These are phyloP conservation scores for Pythium biforme DNA, from an alignment of 352 stramenopile species.

Conservation along the genomic window DNA sequence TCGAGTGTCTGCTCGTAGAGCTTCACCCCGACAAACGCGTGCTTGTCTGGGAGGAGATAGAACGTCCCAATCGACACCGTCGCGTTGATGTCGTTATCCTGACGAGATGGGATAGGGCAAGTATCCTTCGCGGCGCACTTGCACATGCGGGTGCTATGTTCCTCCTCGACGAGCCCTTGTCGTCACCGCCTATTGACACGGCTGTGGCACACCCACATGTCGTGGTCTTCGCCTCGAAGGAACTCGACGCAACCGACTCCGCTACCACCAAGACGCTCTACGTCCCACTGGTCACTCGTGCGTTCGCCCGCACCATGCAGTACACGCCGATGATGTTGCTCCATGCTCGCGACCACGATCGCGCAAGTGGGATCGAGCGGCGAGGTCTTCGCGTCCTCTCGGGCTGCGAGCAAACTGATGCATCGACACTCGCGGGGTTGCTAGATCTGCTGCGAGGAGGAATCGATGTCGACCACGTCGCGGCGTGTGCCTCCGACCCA, in stretches of 20 bases:
- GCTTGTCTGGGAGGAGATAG: slow-evolving; percentile 22
- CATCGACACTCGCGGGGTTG: not conserved
- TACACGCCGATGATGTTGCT: not conserved
- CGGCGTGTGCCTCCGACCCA: too few species aligned
- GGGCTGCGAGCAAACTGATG: not conserved
- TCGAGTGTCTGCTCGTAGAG: slow-evolving; percentile 32
- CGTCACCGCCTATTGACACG: too few species aligned
- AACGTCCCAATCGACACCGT: not conserved
- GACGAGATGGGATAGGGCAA: not conserved
- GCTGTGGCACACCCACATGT: not conserved
- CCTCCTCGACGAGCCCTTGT: not conserved
- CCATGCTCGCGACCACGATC: not conserved
- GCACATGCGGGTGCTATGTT: not conserved
- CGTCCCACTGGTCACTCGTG: not conserved
- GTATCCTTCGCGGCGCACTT: too few species aligned
- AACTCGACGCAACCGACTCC: too few species aligned
- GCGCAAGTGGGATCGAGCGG: not conserved
- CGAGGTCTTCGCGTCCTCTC: not conserved
- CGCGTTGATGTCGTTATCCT: not conserved
- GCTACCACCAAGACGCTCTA: not conserved
- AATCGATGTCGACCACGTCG: not conserved
- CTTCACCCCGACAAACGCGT: slow-evolving; percentile 25
- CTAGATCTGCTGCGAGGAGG: not conserved
- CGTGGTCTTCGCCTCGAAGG: not conserved
- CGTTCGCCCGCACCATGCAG: not conserved